phyloP scores from a whole-genome alignment of 1,284 basidiomycete species.

The Austroboletus niveus region DNA sequence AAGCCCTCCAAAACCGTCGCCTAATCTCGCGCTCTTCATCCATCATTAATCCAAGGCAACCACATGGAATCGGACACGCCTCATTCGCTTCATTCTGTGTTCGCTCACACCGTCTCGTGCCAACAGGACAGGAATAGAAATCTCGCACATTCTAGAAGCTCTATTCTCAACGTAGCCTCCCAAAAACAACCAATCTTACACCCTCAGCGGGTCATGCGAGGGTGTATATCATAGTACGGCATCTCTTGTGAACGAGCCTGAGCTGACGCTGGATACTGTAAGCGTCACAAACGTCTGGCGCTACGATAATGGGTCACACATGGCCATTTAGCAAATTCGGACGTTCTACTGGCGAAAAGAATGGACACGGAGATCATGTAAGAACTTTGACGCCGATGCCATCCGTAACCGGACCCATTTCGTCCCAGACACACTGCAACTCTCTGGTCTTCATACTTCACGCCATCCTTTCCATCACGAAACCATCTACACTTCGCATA shows the following conservation, averaged over 20 bases:
- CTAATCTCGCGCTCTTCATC: constrained; percentile 32
- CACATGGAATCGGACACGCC: constrained; percentile 48
- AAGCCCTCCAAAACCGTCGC: constrained; percentile 27
- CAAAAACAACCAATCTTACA: constrained; percentile 41
- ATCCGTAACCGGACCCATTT: constrained; percentile 1
- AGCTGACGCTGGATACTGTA: constrained; percentile 49
- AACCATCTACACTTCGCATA: constrained; percentile 30
- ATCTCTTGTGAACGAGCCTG: constrained; percentile 38
- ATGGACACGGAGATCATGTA: constrained; percentile 16
- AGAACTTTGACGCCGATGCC: constrained; percentile 16
- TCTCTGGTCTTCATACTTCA: too few species aligned
- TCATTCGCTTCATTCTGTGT: constrained; percentile 56
- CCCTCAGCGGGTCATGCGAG: constrained; percentile 25
- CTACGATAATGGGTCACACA: constrained; percentile 17
- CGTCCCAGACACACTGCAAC: constrained; percentile 20
- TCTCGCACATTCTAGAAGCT: constrained; percentile 28
- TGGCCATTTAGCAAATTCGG: constrained; percentile 6
- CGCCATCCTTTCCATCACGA: constrained; percentile 22
- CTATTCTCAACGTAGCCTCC: constrained; percentile 46
- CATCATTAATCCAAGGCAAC: constrained; percentile 25
- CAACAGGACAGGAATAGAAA: constrained; percentile 24
- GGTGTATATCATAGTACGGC: constrained; percentile 25
- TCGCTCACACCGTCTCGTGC: constrained; percentile 48
- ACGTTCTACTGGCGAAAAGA: constrained; percentile 1
- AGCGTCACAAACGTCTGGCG: constrained; percentile 23